Evolutionary conservation across 108 stramenopile genomes (phyloP), one percentile per base, ranked within the genome.

Genomic region (Nitzschia palea): DNA sequence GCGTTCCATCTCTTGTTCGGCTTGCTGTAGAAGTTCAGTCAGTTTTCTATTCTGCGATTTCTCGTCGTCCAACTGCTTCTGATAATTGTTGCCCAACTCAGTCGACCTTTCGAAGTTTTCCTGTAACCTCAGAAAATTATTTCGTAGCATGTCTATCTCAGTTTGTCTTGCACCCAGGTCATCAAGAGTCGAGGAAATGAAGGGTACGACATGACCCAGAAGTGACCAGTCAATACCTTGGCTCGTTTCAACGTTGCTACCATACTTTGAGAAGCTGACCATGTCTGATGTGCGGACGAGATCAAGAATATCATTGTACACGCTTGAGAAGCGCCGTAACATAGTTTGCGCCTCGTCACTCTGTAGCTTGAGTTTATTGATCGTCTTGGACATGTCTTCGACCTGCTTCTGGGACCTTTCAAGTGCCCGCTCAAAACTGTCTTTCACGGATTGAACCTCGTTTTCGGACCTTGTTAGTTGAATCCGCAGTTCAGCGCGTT

Each of bases 1-100:
- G 3, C 74, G 60, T 44, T 76, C 67, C 74, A 76, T 76, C 50
- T 76, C 74, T 18, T 50, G 17, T 37, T 76, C 74, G 12, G 74
- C 74, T 53, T 66, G 53, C 28, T 55, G 62, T 12, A 76, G 32
- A n/a, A 76, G 74, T 18, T 36, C 53, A 32, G 55, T 42, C 26
- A 76, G 55, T 29, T 68, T 68, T 40, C 53, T 52, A 61, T 66
- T 74, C 37, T 66, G 65, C 2, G 43, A 17, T 20, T 37, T 44
- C 47, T 63, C 51, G 4, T 76, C 67, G 29, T 68, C 33, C 14
- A 40, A 32, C 22, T 56, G 48, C 20, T 55, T 67, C 60, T 50
- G 51, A 1, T 56, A 53, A 34, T 65, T 23, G 2, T 12, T 53
- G 15, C 29, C 50, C 17, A 47, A 53, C 6, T 35, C 33, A n/a